These are phyloP conservation scores for Pueraria montana DNA, from an alignment of 306 rosid genomes.

Conservation along the genomic window DNA sequence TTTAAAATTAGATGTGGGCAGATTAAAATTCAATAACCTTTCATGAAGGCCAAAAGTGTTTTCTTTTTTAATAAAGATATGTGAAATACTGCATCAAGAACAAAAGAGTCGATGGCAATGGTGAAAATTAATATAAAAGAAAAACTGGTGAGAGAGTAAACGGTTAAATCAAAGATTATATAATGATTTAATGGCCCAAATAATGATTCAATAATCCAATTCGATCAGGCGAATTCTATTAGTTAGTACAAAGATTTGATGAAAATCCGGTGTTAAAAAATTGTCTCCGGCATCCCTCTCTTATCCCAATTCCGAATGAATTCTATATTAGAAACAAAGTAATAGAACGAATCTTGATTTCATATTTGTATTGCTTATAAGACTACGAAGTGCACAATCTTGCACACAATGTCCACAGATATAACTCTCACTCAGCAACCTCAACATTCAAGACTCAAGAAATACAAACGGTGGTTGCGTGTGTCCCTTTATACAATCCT, in stretches of 20 bases:
- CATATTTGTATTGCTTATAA: no score
- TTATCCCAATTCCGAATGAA: no score
- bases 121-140: background rate
- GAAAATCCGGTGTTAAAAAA: no score
- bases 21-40: background rate
- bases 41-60: background rate
- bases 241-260: no score
- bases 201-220: background rate
- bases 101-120: background rate
- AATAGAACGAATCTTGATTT: no score
- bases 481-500: conserved; percentile 54
- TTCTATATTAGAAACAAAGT: no score
- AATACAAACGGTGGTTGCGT: conserved; percentile 61
- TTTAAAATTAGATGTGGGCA: background rate
- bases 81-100: background rate
- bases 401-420: background rate
- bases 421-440: background rate
- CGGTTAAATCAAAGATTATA: background rate
- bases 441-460: conserved; percentile 25
- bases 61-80: no score
- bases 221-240: background rate
- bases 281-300: no score
- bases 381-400: background rate
- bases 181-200: background rate
- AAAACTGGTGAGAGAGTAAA: background rate